These are phyloP conservation scores for Nymphaea thermarum DNA, from an alignment of 164 flowering plant genomes.

Conservation along the genomic window DNA sequence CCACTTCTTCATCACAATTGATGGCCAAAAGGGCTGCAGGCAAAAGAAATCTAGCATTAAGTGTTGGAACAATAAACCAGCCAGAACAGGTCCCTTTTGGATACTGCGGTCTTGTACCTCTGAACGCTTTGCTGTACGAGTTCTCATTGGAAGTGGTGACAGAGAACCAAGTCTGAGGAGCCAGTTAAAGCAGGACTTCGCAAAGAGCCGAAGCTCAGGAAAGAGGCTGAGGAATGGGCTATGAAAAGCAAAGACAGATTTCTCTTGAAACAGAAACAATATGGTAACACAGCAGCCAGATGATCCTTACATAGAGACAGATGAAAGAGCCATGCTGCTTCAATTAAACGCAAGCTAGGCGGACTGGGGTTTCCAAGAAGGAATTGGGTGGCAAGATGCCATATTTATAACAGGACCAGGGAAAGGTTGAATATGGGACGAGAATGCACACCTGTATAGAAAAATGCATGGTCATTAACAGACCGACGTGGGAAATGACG, in stretches of 20 bases:
- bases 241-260: not conserved
- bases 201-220: not conserved
- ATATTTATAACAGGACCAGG: not conserved
- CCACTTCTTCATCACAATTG: constrained; percentile 97
- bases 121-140: constrained; percentile 42
- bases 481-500: not conserved
- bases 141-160: constrained; percentile 27
- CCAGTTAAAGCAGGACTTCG: not conserved
- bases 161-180: not conserved
- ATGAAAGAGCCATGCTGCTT: not conserved
- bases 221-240: not conserved
- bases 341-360: not conserved
- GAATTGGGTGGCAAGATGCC: not conserved
- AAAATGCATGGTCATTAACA: not conserved
- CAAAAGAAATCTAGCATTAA: not conserved
- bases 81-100: not conserved
- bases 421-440: not conserved
- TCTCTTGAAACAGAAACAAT: not conserved
- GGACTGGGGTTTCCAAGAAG: not conserved
- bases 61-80: not conserved
- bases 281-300: not conserved
- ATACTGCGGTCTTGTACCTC: constrained; percentile 34
- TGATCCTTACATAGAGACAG: not conserved
- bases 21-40: constrained; percentile 81
- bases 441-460: no score